Percentiles rank a stretch among this genome's conserved stretches.
Evolutionary conservation across 2,329 filamentous ascomycete genomes (phyloP).

Genomic region (Diatrype stigma): DNA sequence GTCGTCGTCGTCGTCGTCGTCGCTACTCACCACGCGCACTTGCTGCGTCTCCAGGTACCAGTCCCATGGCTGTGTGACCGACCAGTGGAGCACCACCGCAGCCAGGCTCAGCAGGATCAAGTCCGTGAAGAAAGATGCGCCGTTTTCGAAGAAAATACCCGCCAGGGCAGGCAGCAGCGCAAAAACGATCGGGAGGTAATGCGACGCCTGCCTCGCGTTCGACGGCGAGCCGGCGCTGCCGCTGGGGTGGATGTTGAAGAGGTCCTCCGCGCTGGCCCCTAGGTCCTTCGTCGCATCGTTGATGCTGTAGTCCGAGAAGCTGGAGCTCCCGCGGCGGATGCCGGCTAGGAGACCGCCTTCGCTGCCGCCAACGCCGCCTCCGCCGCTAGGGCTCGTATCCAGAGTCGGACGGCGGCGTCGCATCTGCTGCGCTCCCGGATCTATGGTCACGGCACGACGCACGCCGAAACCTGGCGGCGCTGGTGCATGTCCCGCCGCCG

Average conservation of each 20-base stretch:
- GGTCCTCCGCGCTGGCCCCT: slow-evolving; percentile 64
- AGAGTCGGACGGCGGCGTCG: slow-evolving; percentile 22
- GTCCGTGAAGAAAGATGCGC: slow-evolving; percentile 78
- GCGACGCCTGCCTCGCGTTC: slow-evolving; percentile 63
- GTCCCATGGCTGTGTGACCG: slow-evolving; percentile 81
- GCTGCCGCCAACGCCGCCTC: neutral
- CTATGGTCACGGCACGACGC: slow-evolving; percentile 38
- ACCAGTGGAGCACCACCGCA: slow-evolving; percentile 88
- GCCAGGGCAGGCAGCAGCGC: slow-evolving; percentile 83
- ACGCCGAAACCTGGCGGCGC: slow-evolving; percentile 32
- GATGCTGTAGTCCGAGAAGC: slow-evolving; percentile 71
- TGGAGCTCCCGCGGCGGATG: slow-evolving; percentile 65
- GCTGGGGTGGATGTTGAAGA: slow-evolving; percentile 59
- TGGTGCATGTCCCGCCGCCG: slow-evolving; percentile 14
- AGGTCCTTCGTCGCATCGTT: slow-evolving; percentile 62
- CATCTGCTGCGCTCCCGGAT: slow-evolving; percentile 25
- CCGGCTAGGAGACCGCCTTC: slow-evolving; percentile 10
- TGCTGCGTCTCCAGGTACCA: slow-evolving; percentile 73
- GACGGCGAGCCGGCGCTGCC: slow-evolving; percentile 30
- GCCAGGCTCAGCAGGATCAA: slow-evolving; percentile 75
- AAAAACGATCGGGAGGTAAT: slow-evolving; percentile 76
- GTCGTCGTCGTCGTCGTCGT: neutral
- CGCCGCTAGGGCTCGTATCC: slow-evolving; percentile 12
- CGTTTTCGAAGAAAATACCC: slow-evolving; percentile 80
- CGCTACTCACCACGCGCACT: slow-evolving; percentile 43